Percentiles rank a stretch among this genome's conserved stretches.
Evolutionary conservation across 495 filamentous ascomycete species (phyloP).

Genomic region (Lepidopterella palustris): DNA sequence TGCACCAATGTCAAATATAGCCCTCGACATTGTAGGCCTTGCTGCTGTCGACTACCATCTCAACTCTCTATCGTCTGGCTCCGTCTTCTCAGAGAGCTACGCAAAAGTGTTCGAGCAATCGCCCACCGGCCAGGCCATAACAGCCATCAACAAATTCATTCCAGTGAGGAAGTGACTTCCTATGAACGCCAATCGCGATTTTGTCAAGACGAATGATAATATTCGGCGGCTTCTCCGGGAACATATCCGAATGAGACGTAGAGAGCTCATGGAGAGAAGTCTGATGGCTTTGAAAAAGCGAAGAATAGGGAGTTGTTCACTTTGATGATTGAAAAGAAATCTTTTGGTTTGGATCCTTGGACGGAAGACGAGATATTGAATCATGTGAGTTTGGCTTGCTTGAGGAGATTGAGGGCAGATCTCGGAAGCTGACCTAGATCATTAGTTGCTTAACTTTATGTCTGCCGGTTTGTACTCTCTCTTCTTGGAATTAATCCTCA

Average conservation of each 20-base stretch:
- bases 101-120: slow-evolving; percentile 47
- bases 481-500: too few species aligned
- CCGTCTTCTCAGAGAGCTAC: slow-evolving; percentile 62
- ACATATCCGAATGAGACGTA: neutral
- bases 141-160: slow-evolving; percentile 11
- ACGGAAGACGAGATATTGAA: slow-evolving; percentile 14
- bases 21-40: slow-evolving; percentile 78
- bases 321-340: slow-evolving; percentile 4
- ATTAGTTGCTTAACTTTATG: slow-evolving; percentile 17
- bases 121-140: slow-evolving; percentile 7
- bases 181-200: slow-evolving; percentile 11
- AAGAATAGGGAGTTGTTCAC: slow-evolving; percentile 6
- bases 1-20: slow-evolving; percentile 67
- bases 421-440: neutral
- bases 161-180: slow-evolving; percentile 14
- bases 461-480: slow-evolving; percentile 10
- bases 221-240: slow-evolving; percentile 2
- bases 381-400: neutral
- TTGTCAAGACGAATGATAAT: slow-evolving; percentile 2
- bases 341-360: slow-evolving; percentile 1
- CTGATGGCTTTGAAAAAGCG: neutral
- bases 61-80: slow-evolving; percentile 55
- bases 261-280: neutral
- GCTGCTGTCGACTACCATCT: slow-evolving; percentile 77
- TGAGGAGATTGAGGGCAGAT: neutral